These are phyloP conservation scores for Aspergillus carlsbadensis DNA, from an alignment of 495 filamentous ascomycete species.

Conservation along the genomic window DNA sequence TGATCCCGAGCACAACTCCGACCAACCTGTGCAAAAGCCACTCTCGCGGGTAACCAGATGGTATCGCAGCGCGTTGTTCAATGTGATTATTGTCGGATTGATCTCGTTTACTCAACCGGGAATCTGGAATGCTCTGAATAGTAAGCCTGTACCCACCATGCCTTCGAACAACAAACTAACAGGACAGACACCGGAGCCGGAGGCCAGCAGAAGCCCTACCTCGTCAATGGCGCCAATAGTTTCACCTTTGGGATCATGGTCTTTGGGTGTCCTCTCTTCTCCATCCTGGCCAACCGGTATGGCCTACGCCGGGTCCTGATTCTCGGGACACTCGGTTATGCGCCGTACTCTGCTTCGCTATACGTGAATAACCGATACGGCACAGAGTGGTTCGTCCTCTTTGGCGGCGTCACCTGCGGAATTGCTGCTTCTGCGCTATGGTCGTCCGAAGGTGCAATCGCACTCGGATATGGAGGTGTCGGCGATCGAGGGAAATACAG, in stretches of 20 bases:
- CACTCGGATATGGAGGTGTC: slow-evolving; percentile 9
- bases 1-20: slow-evolving; percentile 6
- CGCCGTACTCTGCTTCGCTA: slow-evolving; percentile 11
- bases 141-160: background rate
- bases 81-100: slow-evolving; percentile 13
- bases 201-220: slow-evolving; percentile 9
- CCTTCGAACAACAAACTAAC: background rate
- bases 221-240: slow-evolving; percentile 12
- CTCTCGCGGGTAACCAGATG: background rate
- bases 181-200: slow-evolving; percentile 10
- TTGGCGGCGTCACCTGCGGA: slow-evolving; percentile 13
- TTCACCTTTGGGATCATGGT: slow-evolving; percentile 16
- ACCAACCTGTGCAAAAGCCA: slow-evolving; percentile 7
- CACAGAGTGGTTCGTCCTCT: slow-evolving; percentile 9
- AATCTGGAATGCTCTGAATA: slow-evolving; percentile 12
- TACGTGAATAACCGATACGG: slow-evolving; percentile 12
- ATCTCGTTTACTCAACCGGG: slow-evolving; percentile 11
- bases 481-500: slow-evolving; percentile 8
- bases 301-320: slow-evolving; percentile 6
- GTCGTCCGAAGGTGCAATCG: slow-evolving; percentile 12
- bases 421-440: slow-evolving; percentile 8
- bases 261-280: slow-evolving; percentile 11
- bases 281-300: slow-evolving; percentile 12
- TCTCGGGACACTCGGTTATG: slow-evolving; percentile 12
- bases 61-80: slow-evolving; percentile 16